Conservation (phyloP, 2,329 filamentous ascomycete genomes). For the Epichloe elymi region DNA sequence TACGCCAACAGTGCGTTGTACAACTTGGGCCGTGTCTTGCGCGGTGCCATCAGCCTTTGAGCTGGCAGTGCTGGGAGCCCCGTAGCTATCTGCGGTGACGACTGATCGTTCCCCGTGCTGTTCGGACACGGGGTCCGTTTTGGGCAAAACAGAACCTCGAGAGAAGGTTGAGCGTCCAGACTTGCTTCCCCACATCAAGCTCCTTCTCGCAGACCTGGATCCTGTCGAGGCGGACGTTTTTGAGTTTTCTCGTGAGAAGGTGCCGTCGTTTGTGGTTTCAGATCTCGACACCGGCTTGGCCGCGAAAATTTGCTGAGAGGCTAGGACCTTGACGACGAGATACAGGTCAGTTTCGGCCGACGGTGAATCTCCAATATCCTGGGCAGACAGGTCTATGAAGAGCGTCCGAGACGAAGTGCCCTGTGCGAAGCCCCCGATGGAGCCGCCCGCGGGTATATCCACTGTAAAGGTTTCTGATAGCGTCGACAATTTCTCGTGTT, state of each 20-base stretch:
- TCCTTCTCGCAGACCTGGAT: conserved; percentile 45
- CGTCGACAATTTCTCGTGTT: conserved; percentile 47
- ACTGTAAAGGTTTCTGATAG: conserved; percentile 77
- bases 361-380: conserved; percentile 52
- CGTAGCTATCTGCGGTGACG: conserved; percentile 31
- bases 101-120: conserved; percentile 26
- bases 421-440: conserved; percentile 50
- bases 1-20: conserved; percentile 54
- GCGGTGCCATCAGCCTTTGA: conserved; percentile 24
- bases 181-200: conserved; percentile 58
- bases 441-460: conserved; percentile 61
- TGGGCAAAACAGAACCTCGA: conserved; percentile 31
- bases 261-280: conserved; percentile 29
- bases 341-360: conserved; percentile 62
- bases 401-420: conserved; percentile 66
- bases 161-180: conserved; percentile 40
- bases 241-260: conserved; percentile 28
- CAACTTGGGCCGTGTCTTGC: conserved; percentile 15
- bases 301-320: conserved; percentile 35
- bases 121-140: conserved; percentile 46
- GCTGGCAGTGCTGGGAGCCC: conserved; percentile 42
- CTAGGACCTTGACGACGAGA: conserved; percentile 68
- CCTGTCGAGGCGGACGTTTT: conserved; percentile 37
- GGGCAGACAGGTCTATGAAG: conserved; percentile 72
- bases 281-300: conserved; percentile 38